Evolutionary conservation across 164 flowering plant species (phyloP), one percentile per base, ranked within the genome.

Genomic region (Stephania yunnanensis): DNA sequence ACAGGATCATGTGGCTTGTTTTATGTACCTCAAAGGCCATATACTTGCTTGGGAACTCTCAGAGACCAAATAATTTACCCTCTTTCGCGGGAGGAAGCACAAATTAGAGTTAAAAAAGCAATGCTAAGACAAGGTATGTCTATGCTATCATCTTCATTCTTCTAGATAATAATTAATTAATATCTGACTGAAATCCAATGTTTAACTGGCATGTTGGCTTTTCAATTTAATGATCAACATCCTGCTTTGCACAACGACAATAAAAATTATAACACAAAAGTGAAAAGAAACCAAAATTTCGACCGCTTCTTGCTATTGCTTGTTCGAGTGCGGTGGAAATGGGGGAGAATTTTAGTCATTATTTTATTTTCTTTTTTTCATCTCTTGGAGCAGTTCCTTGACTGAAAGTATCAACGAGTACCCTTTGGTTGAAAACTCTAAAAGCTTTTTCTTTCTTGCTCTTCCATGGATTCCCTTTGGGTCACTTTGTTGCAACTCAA

Each of bases 61-160:
- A 84, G 99, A 77, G 99, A 96, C 89, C 99, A 96, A 78, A 91
- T 96, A 73, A 94, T 96, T 72, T 96, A 96, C 75, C 99, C 99
- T 76, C 92, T 96, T 74, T 96, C 99, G 61, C 82, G 53, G 44
- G 88, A 88, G 78, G 98, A 94, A 83, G 99, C 99, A 55, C 88
- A 85, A 81, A 52, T 61, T 58, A 89, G 80, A 81, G 82, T 66
- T 9, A 50, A 82, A 42, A 50, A 82, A 42, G 71, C 75, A 74
- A 79, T 85, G 71, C 69, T 68, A 74, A 77, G 84, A 72, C 76
- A 81, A 82, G 95, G 95, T 91, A 82, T 81, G 45, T 29, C 7
- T 7, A 7, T 53, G 5, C 46, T 71, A 31, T 52, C 13, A 30
- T 70, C 13, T 48, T 48, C 13, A 48, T 48, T 48, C 13, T 7